Percentiles rank a stretch among this genome's conserved stretches.
Evolutionary conservation across 1,284 basidiomycete species (phyloP).

Genomic region (Coniferiporia weirii): DNA sequence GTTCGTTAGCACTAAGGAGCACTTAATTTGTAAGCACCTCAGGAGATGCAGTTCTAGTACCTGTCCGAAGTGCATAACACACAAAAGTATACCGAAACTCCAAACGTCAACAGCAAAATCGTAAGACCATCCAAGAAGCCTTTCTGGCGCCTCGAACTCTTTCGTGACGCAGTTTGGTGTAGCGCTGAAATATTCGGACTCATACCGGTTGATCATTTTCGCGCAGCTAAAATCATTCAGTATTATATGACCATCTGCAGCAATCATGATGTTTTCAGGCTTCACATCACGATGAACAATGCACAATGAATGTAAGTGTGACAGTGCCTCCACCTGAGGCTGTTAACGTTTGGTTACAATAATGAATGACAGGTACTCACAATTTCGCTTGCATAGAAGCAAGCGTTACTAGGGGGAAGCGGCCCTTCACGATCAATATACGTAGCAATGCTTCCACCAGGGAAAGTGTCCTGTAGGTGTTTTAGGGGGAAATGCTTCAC

Average conservation of each 20-base stretch:
- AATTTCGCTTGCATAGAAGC: conserved; percentile 67
- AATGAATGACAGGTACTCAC: conserved; percentile 28
- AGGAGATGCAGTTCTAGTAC: conserved; percentile 28
- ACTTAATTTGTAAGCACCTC: too few species aligned
- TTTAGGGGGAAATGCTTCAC: background rate
- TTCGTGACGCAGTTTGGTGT: conserved; percentile 30
- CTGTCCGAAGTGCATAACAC: conserved; percentile 60
- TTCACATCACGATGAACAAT: conserved; percentile 50
- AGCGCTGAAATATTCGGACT: too few species aligned
- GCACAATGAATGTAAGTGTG: conserved; percentile 48
- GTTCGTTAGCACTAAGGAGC: background rate
- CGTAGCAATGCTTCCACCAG: conserved; percentile 55
- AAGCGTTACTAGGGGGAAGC: conserved; percentile 48
- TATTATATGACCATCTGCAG: conserved; percentile 59
- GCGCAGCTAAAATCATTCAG: conserved; percentile 61
- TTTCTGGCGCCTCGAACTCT: conserved; percentile 67
- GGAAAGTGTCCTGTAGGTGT: conserved; percentile 41
- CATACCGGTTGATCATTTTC: conserved; percentile 27
- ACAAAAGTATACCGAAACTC: conserved; percentile 73
- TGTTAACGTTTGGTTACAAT: background rate
- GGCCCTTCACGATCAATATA: conserved; percentile 54
- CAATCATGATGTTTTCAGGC: conserved; percentile 61
- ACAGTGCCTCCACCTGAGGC: conserved; percentile 48
- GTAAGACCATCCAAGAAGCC: conserved; percentile 67
- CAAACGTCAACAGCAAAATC: conserved; percentile 79